These are phyloP conservation scores for Escallonia herrerae DNA, from an alignment of 129 eudicot species.

Conservation along the genomic window DNA sequence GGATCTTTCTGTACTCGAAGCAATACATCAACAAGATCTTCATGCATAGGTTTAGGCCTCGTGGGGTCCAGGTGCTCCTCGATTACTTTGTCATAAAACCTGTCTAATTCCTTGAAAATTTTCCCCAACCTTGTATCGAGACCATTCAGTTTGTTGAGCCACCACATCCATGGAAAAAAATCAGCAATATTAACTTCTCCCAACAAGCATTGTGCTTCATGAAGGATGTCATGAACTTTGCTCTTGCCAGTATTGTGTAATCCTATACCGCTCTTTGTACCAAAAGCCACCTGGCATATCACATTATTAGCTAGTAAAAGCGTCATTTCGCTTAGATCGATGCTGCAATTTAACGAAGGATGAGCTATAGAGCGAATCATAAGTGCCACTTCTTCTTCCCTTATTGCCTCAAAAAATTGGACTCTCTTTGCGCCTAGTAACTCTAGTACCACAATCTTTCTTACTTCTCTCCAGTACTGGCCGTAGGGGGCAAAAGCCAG, in stretches of 20 bases:
- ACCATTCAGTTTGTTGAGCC: not conserved
- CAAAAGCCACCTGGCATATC: constrained; percentile 12
- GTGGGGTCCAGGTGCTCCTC: constrained; percentile 15
- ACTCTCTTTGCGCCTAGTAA: constrained; percentile 17
- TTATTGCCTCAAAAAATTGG: constrained; percentile 10
- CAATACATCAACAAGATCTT: constrained; percentile 21
- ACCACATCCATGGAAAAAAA: not conserved
- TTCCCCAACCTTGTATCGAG: constrained; percentile 14
- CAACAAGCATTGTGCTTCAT: constrained; percentile 7
- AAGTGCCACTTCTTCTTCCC: constrained; percentile 13
- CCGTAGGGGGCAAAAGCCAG: constrained; percentile 24
- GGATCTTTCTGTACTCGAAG: constrained; percentile 25
- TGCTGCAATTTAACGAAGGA: not conserved
- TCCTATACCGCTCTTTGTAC: not conserved
- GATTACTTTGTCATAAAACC: constrained; percentile 9
- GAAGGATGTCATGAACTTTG: constrained; percentile 1
- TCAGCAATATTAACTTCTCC: constrained; percentile 6
- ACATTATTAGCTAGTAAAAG: constrained; percentile 7
- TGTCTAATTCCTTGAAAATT: constrained; percentile 15
- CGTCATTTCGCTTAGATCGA: constrained; percentile 2
- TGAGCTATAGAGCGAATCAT: constrained; percentile 1
- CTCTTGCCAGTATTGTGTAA: not conserved
- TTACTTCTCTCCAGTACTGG: constrained; percentile 25
- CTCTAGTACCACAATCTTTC: constrained; percentile 17
- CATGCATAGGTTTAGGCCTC: not conserved